A percentile compares a stretch with the other conserved stretches of the same genome.
These are phyloP conservation scores for Scalesia atractyloides DNA, from an alignment of 129 eudicot species.

Conservation along the genomic window DNA sequence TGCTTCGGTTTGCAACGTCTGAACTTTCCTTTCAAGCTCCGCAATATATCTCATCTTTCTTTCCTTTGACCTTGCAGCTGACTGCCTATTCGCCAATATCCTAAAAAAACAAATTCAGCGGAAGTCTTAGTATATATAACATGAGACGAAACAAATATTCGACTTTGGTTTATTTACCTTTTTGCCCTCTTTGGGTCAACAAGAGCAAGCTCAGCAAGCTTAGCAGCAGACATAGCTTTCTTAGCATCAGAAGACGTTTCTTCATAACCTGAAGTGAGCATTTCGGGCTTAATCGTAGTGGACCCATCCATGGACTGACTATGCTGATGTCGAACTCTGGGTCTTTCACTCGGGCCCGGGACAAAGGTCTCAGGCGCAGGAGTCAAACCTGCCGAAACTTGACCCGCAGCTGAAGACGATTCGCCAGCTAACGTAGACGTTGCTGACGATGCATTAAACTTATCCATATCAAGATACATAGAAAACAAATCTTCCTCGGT, in stretches of 20 bases:
- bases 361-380: conserved; percentile 29
- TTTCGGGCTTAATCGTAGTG: conserved; percentile 66
- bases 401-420: conserved; percentile 34
- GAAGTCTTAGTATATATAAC: neutral
- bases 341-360: conserved; percentile 47
- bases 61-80: conserved; percentile 96
- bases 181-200: conserved; percentile 94
- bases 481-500: conserved; percentile 84
- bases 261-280: conserved; percentile 57
- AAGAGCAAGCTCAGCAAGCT: conserved; percentile 95
- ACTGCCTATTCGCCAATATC: conserved; percentile 97
- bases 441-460: conserved; percentile 67
- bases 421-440: conserved; percentile 69
- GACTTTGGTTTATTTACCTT: conserved; percentile 44
- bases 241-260: conserved; percentile 61
- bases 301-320: conserved; percentile 98
- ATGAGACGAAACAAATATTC: neutral
- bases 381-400: conserved; percentile 29
- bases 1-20: conserved; percentile 85
- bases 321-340: conserved; percentile 82
- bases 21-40: conserved; percentile 90
- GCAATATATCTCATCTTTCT: conserved; percentile 96
- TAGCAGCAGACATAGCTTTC: conserved; percentile 94
- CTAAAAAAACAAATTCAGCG: conserved; percentile 27
- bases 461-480: conserved; percentile 90